A percentile compares a stretch with the other conserved stretches of the same genome.
These are phyloP conservation scores for Trichoderma sp. DNA, from an alignment of 2,329 filamentous ascomycete genomes.

Conservation along the genomic window DNA sequence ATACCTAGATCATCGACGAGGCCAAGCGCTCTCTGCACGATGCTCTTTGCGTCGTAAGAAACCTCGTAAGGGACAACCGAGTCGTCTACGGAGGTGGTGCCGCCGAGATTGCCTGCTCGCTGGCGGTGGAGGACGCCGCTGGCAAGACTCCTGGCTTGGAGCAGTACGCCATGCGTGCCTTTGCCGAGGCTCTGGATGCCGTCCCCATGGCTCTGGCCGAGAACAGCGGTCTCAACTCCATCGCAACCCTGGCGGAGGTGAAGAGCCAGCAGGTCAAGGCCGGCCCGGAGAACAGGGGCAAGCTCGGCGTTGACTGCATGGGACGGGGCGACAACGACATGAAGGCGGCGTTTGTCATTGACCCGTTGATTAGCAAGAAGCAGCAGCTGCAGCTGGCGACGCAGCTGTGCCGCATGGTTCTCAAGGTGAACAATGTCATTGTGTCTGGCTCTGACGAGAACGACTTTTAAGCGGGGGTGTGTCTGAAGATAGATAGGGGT, in stretches of 20 bases:
- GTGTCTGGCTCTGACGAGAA: conserved; percentile 84
- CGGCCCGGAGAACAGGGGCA: conserved; percentile 51
- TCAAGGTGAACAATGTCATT: conserved; percentile 97
- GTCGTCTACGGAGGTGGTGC: conserved; percentile 97
- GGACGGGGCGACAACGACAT: conserved; percentile 92
- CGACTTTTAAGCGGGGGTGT: conserved; percentile 66
- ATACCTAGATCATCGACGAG: conserved; percentile 87
- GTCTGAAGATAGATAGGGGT: conserved; percentile 31
- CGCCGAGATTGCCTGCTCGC: conserved; percentile 93
- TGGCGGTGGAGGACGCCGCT: conserved; percentile 93
- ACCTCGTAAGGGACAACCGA: conserved; percentile 92
- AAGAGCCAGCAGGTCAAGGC: conserved; percentile 96
- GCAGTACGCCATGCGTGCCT: conserved; percentile 98
- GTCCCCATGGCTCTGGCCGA: conserved; percentile 95
- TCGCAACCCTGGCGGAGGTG: conserved; percentile 90
- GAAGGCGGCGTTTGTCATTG: conserved; percentile 97
- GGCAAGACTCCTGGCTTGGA: conserved; percentile 95
- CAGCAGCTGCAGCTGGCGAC: conserved; percentile 96
- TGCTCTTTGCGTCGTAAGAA: conserved; percentile 94
- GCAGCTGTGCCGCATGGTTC: conserved; percentile 95
- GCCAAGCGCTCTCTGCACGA: conserved; percentile 97
- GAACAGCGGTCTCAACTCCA: conserved; percentile 94
- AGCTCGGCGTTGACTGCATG: conserved; percentile 97
- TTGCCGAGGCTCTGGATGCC: conserved; percentile 89
- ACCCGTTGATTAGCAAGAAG: conserved; percentile 96